phyloP scores from a whole-genome alignment of 78 protist species.

The Dictyostelium purpureum region DNA sequence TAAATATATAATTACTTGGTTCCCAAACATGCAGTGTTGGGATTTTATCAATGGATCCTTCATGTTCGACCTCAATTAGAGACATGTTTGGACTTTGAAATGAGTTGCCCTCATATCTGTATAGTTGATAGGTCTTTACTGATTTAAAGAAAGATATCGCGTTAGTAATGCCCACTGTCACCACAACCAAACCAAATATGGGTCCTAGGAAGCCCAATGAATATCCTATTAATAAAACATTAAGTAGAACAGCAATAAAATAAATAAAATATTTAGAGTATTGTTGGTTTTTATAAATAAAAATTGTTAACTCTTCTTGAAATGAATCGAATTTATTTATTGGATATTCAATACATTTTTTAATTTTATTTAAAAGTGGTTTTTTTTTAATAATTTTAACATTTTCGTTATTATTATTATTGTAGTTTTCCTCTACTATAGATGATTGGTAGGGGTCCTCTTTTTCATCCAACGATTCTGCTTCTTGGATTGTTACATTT shows the following conservation, averaged over 20 bases:
- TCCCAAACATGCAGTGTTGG: slow-evolving; percentile 34
- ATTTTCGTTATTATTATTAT: background rate
- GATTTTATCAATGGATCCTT: slow-evolving; percentile 44
- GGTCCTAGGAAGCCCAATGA: slow-evolving; percentile 22
- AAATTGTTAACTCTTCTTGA: background rate
- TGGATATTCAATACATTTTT: slow-evolving; percentile 30
- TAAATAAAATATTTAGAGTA: background rate
- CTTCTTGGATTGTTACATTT: background rate
- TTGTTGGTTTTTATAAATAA: background rate
- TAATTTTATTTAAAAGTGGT: background rate
- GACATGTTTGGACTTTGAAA: slow-evolving; percentile 41
- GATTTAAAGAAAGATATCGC: slow-evolving; percentile 1
- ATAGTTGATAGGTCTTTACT: slow-evolving; percentile 3
- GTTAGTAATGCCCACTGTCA: background rate
- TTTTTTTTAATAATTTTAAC: background rate
- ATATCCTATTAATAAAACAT: slow-evolving; percentile 19
- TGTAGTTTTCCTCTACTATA: background rate
- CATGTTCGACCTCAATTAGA: background rate
- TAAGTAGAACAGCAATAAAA: background rate
- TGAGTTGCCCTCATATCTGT: slow-evolving; percentile 4
- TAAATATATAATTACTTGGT: slow-evolving; percentile 10
- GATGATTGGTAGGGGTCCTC: no score
- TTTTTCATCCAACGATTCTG: no score
- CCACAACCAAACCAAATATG: background rate
- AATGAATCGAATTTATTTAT: slow-evolving; percentile 36